Evolutionary conservation across 805 yeast species (phyloP), one percentile per base, ranked within the genome.

Genomic region (Grigorovia jiainica): DNA sequence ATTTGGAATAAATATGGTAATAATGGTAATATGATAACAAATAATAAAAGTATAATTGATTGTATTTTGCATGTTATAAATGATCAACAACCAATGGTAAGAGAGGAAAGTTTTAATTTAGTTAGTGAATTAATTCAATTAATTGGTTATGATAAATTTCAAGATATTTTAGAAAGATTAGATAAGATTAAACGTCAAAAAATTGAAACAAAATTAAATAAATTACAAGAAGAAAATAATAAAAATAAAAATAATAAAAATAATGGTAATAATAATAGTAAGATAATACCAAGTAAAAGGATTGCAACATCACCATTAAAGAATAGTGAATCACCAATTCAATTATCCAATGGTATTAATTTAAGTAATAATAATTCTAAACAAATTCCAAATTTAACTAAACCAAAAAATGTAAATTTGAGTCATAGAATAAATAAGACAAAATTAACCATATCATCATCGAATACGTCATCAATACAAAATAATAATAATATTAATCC

Each of bases 71-170:
- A 27, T 27, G 66, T 85, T n/a, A 72, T 87, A 34, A 68, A 75
- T 33, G 98, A 92, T 50, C 79, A 95, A 0, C 84, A 82, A 56
- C 94, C 87, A 38, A 84, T 90, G 1, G 81, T 85, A 2, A 75
- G 98, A 55, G 75, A 79, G 39, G 78, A 79, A 4, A 82, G 90
- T 0, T 81, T 87, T 36, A 84, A 81, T 53, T 70, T 79, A 50
- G 72, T 87, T 30, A 97, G 96, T 6, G 77, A 84, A 0, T 60
- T 87, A 39, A 80, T 85, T 81, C 86, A 83, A 59, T 72, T 87
- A n/a, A 71, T 79, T 11, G 96, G 95, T 0, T 82, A 76, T 53
- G 67, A 87, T 40, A 79, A 76, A 40, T 63, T 87, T 48, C 75
- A 66, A 39, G 67, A 72, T 3, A 71, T 71, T 37, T 57, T 86